Evolutionary conservation across 345 rosid genomes (phyloP), one percentile per base, ranked within the genome.

Genomic region (Brassica carinata): DNA sequence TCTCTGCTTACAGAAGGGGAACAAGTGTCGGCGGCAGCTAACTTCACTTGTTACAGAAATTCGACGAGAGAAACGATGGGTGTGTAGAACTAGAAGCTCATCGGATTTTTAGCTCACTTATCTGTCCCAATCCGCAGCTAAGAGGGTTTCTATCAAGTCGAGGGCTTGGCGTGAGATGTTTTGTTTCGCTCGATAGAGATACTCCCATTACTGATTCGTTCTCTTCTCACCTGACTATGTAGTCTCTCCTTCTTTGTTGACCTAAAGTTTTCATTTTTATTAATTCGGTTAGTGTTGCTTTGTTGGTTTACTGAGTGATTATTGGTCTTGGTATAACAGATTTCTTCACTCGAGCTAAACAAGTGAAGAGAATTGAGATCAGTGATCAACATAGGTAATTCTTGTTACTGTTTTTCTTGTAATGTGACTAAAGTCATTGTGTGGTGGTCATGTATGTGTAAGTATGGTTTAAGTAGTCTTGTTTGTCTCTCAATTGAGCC

Each of bases 301-400:
- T 43, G 51, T 9, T 43, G 51, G 51, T 43, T 43, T 74, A 23
- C 58, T 64, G 13, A 13, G 34, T 17, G 8, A 43, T 43, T 9
- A 18, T 14, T 66, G 71, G 72, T 23, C 30, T 74, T 43, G 51
- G 14, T 43, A 43, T 43, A 51, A 73, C 83, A 93, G 97, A 71
- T 66, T 90, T 93, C 77, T 85, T 92, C 72, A 91, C 95, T 1
- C 85, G 90, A 71, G 85, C 97, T 0, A 94, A 94, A 84, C 94
- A 85, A 77, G 77, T 84, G 73, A 83, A 89, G 90, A 87, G 83
- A 83, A 90, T 94, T 74, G 91, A 86, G 83, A 69, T 86, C 29
- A 87, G 55, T 87, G 98, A 90, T 83, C 89, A 87, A 64, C 98
- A 90, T 83, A 94, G 94, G 97, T 92, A 80, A 73, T 38, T n/a